Percentiles rank a stretch among this genome's conserved stretches.
Evolutionary conservation across 345 rosid species (phyloP).

Genomic region (Eutrema heterophyllum): DNA sequence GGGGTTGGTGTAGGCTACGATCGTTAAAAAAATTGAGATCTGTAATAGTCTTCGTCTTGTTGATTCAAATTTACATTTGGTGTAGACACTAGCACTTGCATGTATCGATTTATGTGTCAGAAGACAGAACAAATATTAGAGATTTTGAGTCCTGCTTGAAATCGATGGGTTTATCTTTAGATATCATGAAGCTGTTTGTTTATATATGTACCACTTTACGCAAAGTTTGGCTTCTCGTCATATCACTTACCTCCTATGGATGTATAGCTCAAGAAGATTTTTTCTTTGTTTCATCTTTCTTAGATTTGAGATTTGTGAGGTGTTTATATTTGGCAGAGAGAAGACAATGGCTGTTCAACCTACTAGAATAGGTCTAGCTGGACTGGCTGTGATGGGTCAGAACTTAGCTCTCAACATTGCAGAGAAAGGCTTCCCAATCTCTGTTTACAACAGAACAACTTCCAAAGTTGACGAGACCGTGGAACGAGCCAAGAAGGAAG

Average conservation of each 20-base stretch:
- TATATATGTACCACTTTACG: not conserved
- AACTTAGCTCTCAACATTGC: conserved; percentile 93
- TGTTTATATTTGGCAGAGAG: not conserved
- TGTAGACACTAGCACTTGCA: not conserved
- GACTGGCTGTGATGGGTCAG: conserved; percentile 98
- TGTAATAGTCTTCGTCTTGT: not conserved
- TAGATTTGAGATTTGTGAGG: conserved; percentile 1
- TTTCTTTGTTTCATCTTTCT: not conserved
- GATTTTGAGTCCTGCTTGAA: not conserved
- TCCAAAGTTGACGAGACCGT: conserved; percentile 91
- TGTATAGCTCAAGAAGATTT: not conserved
- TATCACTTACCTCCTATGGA: not conserved
- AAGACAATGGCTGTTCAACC: conserved; percentile 52
- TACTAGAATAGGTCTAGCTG: conserved; percentile 91
- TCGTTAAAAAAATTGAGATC: not conserved
- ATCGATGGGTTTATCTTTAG: not conserved
- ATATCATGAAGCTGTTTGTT: no score
- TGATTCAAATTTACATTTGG: no score
- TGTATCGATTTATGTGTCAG: not conserved
- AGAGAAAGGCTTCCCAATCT: conserved; percentile 92
- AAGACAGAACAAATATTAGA: not conserved
- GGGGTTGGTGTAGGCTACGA: not conserved
- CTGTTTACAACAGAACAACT: conserved; percentile 86
- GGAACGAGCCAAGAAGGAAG: conserved; percentile 82
- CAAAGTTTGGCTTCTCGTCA: not conserved